Conservation (phyloP, 139 green algal species). For the Chlamydomonas sp. region DNA sequence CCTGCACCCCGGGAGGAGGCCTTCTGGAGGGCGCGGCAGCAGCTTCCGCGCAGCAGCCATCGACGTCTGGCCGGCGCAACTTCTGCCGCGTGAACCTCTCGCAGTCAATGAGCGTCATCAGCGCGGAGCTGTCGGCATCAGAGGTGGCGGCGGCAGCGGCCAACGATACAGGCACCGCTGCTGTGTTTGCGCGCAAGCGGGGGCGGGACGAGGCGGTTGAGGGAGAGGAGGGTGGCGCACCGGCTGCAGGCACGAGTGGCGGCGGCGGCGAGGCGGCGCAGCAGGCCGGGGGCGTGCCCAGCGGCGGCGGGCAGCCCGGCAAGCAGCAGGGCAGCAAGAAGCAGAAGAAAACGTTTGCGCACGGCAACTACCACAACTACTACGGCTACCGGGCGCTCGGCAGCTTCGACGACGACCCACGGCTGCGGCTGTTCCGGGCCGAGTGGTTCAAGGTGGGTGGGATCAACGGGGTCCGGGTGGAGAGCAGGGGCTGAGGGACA, state of each 20-base stretch:
- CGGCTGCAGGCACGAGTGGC: neutral
- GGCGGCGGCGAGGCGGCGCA: neutral
- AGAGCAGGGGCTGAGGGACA: no score
- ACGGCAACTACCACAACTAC: conserved; percentile 41
- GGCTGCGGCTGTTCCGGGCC: conserved; percentile 43
- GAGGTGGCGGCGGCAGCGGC: neutral
- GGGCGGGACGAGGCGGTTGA: neutral
- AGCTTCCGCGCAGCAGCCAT: neutral
- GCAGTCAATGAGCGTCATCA: conserved; percentile 10
- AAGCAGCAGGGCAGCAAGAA: conserved; percentile 2
- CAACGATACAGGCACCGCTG: neutral
- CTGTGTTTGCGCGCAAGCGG: neutral
- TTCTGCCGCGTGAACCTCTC: conserved; percentile 14
- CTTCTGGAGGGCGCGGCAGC: neutral
- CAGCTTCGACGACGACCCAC: conserved; percentile 39
- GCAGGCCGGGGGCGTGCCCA: neutral
- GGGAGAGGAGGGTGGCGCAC: neutral
- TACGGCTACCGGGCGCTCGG: conserved; percentile 55
- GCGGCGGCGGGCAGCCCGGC: neutral
- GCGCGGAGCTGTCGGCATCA: neutral
- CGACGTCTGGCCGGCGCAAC: neutral
- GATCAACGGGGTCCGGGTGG: no score
- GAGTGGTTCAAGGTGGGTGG: conserved; percentile 81
- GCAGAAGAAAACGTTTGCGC: conserved; percentile 6
- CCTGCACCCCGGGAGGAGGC: neutral